phyloP scores from a whole-genome alignment of 2,329 filamentous ascomycete genomes.

The Aciculosporium take region DNA sequence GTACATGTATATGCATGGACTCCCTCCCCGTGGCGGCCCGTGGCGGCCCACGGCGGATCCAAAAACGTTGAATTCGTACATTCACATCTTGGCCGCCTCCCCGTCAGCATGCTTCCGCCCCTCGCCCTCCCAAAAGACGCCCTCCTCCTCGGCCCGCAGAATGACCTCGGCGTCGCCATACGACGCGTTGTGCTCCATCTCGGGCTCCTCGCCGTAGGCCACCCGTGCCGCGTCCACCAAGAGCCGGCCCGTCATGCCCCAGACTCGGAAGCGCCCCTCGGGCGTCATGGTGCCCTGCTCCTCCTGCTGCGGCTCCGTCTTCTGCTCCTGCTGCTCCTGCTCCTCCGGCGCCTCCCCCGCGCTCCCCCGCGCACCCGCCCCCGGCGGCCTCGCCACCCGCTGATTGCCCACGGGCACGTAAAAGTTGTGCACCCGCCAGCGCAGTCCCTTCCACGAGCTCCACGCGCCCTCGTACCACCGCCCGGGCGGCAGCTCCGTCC shows the following conservation, averaged over 20 bases:
- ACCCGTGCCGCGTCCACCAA: constrained; percentile 76
- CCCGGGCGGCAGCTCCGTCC: constrained; percentile 30
- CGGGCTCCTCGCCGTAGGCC: constrained; percentile 69
- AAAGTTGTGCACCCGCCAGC: constrained; percentile 87
- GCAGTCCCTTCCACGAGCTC: constrained; percentile 61
- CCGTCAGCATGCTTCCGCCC: constrained; percentile 15
- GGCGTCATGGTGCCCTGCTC: no score
- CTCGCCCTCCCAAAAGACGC: constrained; percentile 29
- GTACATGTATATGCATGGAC: neutral
- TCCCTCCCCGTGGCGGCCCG: neutral
- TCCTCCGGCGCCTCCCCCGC: constrained; percentile 31
- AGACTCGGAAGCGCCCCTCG: constrained; percentile 62
- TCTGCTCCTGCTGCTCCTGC: constrained; percentile 33
- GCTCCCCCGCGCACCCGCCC: constrained; percentile 27
- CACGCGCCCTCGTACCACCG: constrained; percentile 79
- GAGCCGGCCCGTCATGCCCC: constrained; percentile 89
- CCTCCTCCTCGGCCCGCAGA: constrained; percentile 27
- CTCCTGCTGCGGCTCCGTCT: constrained; percentile 34
- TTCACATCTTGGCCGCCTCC: constrained; percentile 20
- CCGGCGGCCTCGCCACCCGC: constrained; percentile 47
- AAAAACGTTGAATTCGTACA: no score
- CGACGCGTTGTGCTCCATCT: constrained; percentile 56
- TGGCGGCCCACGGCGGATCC: neutral
- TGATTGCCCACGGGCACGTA: constrained; percentile 68
- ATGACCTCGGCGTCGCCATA: constrained; percentile 42